Conservation (phyloP, 768 basidiomycete species). For the Panus rudis region DNA sequence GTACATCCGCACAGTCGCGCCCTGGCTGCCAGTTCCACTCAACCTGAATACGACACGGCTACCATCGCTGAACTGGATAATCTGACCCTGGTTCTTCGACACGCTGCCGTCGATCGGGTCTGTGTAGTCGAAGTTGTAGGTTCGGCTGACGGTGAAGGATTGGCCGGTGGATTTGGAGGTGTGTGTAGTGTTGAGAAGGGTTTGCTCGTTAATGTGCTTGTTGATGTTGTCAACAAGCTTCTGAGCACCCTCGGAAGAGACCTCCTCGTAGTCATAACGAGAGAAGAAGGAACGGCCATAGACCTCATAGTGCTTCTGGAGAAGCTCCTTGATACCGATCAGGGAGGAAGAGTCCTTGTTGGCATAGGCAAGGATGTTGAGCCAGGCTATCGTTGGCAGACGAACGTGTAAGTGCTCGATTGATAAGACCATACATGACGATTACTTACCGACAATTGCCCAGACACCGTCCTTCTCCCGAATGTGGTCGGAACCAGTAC, state of each 20-base stretch:
- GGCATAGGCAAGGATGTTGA: constrained; percentile 92
- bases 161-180: constrained; percentile 58
- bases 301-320: constrained; percentile 78
- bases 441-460: constrained; percentile 81
- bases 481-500: constrained; percentile 99
- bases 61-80: constrained; percentile 87
- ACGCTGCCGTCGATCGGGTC: constrained; percentile 97
- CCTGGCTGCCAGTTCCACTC: constrained; percentile 92
- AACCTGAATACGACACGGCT: constrained; percentile 93
- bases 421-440: not conserved
- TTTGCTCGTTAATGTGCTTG: constrained; percentile 54
- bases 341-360: constrained; percentile 69
- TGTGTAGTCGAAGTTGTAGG: constrained; percentile 91
- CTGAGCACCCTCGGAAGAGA: constrained; percentile 84
- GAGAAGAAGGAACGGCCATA: constrained; percentile 99
- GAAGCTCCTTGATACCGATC: constrained; percentile 86
- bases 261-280: constrained; percentile 98
- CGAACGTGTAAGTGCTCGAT: not conserved
- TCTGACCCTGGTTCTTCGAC: constrained; percentile 93
- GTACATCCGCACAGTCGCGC: constrained; percentile 95
- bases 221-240: constrained; percentile 78
- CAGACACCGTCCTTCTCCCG: constrained; percentile 99
- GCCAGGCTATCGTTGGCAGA: constrained; percentile 60
- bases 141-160: constrained; percentile 68
- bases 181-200: constrained; percentile 64